These are phyloP conservation scores for Dionaea muscipula DNA, from an alignment of 179 eudicot genomes.

Conservation along the genomic window DNA sequence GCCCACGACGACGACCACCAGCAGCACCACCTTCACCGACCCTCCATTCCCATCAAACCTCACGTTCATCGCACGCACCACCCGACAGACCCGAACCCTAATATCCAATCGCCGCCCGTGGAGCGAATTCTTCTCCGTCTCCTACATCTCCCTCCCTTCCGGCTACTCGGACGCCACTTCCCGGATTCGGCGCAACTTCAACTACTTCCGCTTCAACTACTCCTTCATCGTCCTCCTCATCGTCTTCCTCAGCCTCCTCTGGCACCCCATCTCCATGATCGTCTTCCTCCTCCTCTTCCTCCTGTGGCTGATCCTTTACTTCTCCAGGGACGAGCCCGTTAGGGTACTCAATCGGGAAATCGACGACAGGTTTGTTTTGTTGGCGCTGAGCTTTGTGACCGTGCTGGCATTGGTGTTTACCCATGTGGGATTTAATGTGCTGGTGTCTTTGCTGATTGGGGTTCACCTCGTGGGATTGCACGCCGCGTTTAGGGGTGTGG, in stretches of 20 bases:
- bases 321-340: conserved; percentile 37
- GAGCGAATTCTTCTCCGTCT: conserved; percentile 36
- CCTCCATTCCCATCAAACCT: conserved; percentile 1
- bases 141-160: conserved; percentile 38
- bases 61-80: conserved; percentile 32
- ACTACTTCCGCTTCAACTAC: conserved; percentile 63
- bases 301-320: conserved; percentile 47
- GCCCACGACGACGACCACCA: conserved; percentile 8
- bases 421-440: conserved; percentile 44
- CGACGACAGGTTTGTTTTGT: conserved; percentile 44
- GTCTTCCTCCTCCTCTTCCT: conserved; percentile 35
- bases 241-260: conserved; percentile 50
- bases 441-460: conserved; percentile 33
- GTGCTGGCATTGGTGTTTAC: conserved; percentile 44
- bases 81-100: conserved; percentile 21
- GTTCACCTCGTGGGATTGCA: conserved; percentile 34
- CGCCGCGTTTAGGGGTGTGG: conserved; percentile 37
- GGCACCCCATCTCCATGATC: conserved; percentile 63
- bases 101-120: conserved; percentile 49
- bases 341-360: conserved; percentile 15
- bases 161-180: conserved; percentile 38
- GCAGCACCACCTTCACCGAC: conserved; percentile 10
- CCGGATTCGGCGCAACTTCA: conserved; percentile 46
- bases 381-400: conserved; percentile 30
- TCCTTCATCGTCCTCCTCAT: conserved; percentile 28